Evolutionary conservation across 306 rosid genomes (phyloP).

Genomic region (Psophocarpus tetragonolobus): DNA sequence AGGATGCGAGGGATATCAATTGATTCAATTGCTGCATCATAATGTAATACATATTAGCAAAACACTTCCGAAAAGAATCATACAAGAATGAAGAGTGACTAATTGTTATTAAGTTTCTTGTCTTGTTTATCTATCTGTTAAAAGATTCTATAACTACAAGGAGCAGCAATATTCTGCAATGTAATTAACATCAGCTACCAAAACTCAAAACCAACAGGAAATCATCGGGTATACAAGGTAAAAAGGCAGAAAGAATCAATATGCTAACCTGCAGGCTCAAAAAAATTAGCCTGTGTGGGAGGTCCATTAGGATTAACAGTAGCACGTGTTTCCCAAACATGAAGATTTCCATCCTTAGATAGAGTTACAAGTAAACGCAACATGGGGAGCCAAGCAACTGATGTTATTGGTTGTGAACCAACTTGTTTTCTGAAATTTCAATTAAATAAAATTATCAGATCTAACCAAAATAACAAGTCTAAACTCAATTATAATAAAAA

Average conservation of each 20-base stretch:
- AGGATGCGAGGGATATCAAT: slow-evolving; percentile 95
- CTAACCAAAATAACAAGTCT: slow-evolving; percentile 21
- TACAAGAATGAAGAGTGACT: slow-evolving; percentile 8
- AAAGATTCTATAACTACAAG: slow-evolving; percentile 21
- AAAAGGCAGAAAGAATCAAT: slow-evolving; percentile 18
- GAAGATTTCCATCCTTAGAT: slow-evolving; percentile 87
- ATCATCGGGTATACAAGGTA: not conserved
- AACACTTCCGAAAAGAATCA: slow-evolving; percentile 12
- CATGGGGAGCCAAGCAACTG: slow-evolving; percentile 91
- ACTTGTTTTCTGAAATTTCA: slow-evolving; percentile 87
- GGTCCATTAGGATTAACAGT: slow-evolving; percentile 84
- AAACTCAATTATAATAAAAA: slow-evolving; percentile 9
- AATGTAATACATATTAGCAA: slow-evolving; percentile 36
- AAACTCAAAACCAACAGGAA: slow-evolving; percentile 12
- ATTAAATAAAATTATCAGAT: slow-evolving; percentile 33
- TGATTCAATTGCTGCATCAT: slow-evolving; percentile 80
- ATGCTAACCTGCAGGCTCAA: slow-evolving; percentile 89
- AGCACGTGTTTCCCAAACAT: slow-evolving; percentile 92
- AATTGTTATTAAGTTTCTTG: not conserved
- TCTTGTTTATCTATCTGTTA: not conserved
- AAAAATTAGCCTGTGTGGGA: slow-evolving; percentile 81
- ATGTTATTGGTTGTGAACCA: slow-evolving; percentile 86
- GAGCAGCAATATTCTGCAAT: slow-evolving; percentile 13
- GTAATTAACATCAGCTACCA: slow-evolving; percentile 2
- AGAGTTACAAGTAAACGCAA: slow-evolving; percentile 86